Conservation (phyloP, 805 yeast genomes). For the Zygoascus tannicola region DNA sequence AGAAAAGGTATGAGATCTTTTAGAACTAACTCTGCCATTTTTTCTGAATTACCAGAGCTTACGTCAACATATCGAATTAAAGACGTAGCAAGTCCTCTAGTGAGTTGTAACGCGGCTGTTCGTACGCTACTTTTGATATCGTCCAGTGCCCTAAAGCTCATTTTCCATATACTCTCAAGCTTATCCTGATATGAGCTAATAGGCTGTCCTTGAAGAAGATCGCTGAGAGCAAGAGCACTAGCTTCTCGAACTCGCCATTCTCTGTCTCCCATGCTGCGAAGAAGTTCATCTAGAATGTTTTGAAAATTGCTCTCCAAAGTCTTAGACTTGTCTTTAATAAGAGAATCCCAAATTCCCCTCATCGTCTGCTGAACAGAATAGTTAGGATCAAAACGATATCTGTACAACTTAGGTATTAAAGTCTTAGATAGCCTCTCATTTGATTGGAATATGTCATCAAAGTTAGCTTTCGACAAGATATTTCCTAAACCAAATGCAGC, state of each 20-base stretch:
- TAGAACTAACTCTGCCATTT: constrained; percentile 40
- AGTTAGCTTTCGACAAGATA: constrained; percentile 66
- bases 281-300: constrained; percentile 52
- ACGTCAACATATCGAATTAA: constrained; percentile 49
- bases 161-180: constrained; percentile 61
- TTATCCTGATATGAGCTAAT: constrained; percentile 36
- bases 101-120: constrained; percentile 61
- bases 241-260: constrained; percentile 96
- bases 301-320: constrained; percentile 47
- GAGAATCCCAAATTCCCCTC: constrained; percentile 78
- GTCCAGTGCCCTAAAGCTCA: constrained; percentile 84
- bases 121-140: constrained; percentile 93
- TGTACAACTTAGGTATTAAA: constrained; percentile 70
- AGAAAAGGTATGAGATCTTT: constrained; percentile 65
- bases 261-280: constrained; percentile 59
- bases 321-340: constrained; percentile 50
- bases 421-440: constrained; percentile 47
- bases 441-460: constrained; percentile 49
- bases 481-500: constrained; percentile 89
- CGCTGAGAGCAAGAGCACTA: constrained; percentile 59
- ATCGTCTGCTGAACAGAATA: constrained; percentile 66
- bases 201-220: constrained; percentile 55
- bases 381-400: constrained; percentile 82
- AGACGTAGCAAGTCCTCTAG: constrained; percentile 55
- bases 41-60: constrained; percentile 31